Evolutionary conservation across 805 yeast species (phyloP).

Genomic region (Saccharomycopsis fodiens): DNA sequence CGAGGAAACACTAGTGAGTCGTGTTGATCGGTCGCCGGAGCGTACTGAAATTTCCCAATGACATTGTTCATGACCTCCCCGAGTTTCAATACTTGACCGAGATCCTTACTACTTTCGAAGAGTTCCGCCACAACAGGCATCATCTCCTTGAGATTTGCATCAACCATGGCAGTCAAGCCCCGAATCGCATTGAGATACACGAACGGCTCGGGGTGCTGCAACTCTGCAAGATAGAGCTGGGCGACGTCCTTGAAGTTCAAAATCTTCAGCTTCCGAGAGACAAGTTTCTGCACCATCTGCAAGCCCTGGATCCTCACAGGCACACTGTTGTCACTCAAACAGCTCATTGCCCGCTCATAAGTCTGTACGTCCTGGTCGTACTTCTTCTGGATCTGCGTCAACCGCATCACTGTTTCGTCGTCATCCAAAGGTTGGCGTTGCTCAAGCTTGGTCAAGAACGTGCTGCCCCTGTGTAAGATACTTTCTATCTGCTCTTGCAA

Average conservation of each 20-base stretch:
- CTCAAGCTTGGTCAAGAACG: background rate
- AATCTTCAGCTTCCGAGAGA: slow-evolving; percentile 39
- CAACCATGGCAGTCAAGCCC: slow-evolving; percentile 59
- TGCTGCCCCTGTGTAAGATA: background rate
- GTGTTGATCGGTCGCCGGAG: slow-evolving; percentile 7
- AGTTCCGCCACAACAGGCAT: slow-evolving; percentile 32
- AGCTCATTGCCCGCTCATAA: slow-evolving; percentile 32
- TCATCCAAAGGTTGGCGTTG: slow-evolving; percentile 1
- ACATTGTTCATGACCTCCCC: slow-evolving; percentile 62
- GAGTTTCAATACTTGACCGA: slow-evolving; percentile 67
- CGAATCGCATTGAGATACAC: slow-evolving; percentile 79
- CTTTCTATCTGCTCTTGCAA: slow-evolving; percentile 1
- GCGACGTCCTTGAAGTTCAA: slow-evolving; percentile 48
- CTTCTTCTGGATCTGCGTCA: slow-evolving; percentile 13
- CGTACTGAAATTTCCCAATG: slow-evolving; percentile 10
- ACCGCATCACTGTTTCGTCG: background rate
- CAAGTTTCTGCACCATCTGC: slow-evolving; percentile 49
- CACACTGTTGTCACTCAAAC: slow-evolving; percentile 26
- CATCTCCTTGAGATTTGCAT: slow-evolving; percentile 32
- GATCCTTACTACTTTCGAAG: slow-evolving; percentile 29
- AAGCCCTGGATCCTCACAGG: slow-evolving; percentile 88
- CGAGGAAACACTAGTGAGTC: slow-evolving; percentile 27
- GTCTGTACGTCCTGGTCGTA: slow-evolving; percentile 32
- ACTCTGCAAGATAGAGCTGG: slow-evolving; percentile 51
- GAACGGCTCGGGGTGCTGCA: slow-evolving; percentile 79